Base-by-base conservation (phyloP, 441 rosid species). In the Adansonia madagascariensis region DNA sequence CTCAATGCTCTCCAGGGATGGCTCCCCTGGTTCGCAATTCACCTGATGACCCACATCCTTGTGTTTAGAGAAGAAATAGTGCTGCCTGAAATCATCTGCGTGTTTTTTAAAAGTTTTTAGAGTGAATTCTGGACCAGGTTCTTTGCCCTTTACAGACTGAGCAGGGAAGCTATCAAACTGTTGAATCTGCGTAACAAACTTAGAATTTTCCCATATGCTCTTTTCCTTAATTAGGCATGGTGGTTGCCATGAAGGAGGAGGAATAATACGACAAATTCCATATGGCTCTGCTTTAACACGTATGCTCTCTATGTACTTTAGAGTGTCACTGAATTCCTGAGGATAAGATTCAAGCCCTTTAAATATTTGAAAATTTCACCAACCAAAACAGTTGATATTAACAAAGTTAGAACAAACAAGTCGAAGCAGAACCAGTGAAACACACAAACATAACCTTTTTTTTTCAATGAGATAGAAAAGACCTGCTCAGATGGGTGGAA, bases 181-280 rank as follows among this genome's bases (percentile, higher is more conserved):
- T 81, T 91, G 97, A 76, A 75, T 61, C 67, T 84, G 83, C 46
- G 91, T 22, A 49, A 44, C 65, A 81, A 90, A 90, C 4, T 8
- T 66, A 73, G 92, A 83, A 64, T 39, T 73, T 78, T 82, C 86
- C 94, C 94, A 89, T 63, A 84, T 60, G 43, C 80, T 53, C 56
- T 75, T 73, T 85, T 88, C 87, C 80, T 82, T 74, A 20, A 90
- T 52, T 74, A 77, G 81, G 85, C 90, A 89, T 4, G 87, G 91
- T 44, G 91, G 91, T 74, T 86, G 63, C 98, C 97, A 91, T 65
- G 94, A 88, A 74, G 85, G 73, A 74, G 98, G 96, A 77, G 96
- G 96, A 78, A 90, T 80, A 69, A 91, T 86, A 68, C 93, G 90
- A 80, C 98, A 90, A 47, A 90, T 83, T 66, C 98, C 98, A 87